Conservation (phyloP, 2,329 filamentous ascomycete genomes). For the Sclerotiophoma versabilis region DNA sequence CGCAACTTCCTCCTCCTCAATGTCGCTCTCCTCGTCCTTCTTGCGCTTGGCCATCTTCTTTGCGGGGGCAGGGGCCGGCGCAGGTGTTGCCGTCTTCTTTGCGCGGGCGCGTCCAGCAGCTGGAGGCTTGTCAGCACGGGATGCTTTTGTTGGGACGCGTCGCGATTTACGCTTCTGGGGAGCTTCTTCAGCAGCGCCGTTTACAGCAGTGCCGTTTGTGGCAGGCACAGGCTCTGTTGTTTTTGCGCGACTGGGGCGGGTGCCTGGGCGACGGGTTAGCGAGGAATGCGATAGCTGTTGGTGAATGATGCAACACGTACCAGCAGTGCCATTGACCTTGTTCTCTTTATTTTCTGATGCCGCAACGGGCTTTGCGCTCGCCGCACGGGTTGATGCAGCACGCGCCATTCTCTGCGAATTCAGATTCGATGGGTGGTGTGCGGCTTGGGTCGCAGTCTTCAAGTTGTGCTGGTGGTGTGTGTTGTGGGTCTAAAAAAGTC, state of each 20-base stretch:
- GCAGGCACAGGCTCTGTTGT: conserved; percentile 27
- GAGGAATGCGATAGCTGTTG: conserved; percentile 16
- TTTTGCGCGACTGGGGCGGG: conserved; percentile 37
- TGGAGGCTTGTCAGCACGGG: conserved; percentile 22
- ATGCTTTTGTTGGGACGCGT: conserved; percentile 17
- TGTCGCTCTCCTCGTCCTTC: conserved; percentile 37
- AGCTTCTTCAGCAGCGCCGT: conserved; percentile 11
- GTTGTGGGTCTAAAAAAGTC: conserved; percentile 37
- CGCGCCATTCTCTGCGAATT: conserved; percentile 38
- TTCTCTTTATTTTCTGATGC: conserved; percentile 31
- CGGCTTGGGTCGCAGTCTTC: conserved; percentile 19
- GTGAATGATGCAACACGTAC: conserved; percentile 31
- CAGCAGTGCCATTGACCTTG: conserved; percentile 38
- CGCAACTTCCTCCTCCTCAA: conserved; percentile 23
- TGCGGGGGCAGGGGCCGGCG: conserved; percentile 21
- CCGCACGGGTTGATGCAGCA: conserved; percentile 36
- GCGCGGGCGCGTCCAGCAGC: conserved; percentile 27
- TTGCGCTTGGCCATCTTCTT: conserved; percentile 41
- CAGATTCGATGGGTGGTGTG: conserved; percentile 23
- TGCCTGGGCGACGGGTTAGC: conserved; percentile 25
- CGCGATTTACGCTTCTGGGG: conserved; percentile 12
- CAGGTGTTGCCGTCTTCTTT: conserved; percentile 30
- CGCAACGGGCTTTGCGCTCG: conserved; percentile 36
- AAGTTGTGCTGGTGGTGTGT: conserved; percentile 31
- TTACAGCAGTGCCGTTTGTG: conserved; percentile 18